A percentile compares a stretch with the other conserved stretches of the same genome.
Evolutionary conservation across 2,329 filamentous ascomycete genomes (phyloP).

Genomic region (Xylaria sp.): DNA sequence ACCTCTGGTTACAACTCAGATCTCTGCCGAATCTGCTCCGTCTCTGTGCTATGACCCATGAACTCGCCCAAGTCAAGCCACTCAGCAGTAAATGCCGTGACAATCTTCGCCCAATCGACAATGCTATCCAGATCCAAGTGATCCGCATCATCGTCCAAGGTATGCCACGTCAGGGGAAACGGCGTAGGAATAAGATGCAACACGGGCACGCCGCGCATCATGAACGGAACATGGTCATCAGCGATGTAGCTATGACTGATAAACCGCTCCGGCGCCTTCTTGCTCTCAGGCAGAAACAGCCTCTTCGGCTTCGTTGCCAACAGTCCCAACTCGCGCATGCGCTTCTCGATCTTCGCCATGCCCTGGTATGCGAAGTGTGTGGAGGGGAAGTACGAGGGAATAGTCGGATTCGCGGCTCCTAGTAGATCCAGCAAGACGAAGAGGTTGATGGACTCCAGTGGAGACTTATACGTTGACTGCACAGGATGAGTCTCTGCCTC

Average conservation of each 20-base stretch:
- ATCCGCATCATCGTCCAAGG: slow-evolving; percentile 71
- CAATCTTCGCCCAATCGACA: slow-evolving; percentile 80
- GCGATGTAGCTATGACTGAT: slow-evolving; percentile 49
- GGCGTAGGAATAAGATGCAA: slow-evolving; percentile 81
- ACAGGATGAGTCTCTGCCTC: slow-evolving; percentile 63
- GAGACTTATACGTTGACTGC: slow-evolving; percentile 68
- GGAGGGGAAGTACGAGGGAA: slow-evolving; percentile 82
- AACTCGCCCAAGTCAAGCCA: slow-evolving; percentile 71
- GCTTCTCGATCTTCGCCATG: slow-evolving; percentile 67
- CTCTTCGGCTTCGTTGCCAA: slow-evolving; percentile 43
- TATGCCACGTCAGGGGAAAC: slow-evolving; percentile 86
- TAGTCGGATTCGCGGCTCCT: slow-evolving; percentile 59
- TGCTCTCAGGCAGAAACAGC: slow-evolving; percentile 61
- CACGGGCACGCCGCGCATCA: slow-evolving; percentile 78
- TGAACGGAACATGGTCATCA: slow-evolving; percentile 91
- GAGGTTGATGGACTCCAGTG: slow-evolving; percentile 73
- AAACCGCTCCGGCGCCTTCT: slow-evolving; percentile 48
- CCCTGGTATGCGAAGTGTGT: slow-evolving; percentile 90
- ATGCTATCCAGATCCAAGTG: slow-evolving; percentile 76
- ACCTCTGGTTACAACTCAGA: slow-evolving; percentile 16
- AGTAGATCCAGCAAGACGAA: slow-evolving; percentile 91
- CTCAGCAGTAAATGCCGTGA: slow-evolving; percentile 79
- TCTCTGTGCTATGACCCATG: slow-evolving; percentile 17
- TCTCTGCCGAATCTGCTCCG: slow-evolving; percentile 18
- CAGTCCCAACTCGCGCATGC: slow-evolving; percentile 61